Evolutionary conservation across 2,329 filamentous ascomycete genomes (phyloP), one percentile per base, ranked within the genome.

Genomic region (Fusarium liriodendri): DNA sequence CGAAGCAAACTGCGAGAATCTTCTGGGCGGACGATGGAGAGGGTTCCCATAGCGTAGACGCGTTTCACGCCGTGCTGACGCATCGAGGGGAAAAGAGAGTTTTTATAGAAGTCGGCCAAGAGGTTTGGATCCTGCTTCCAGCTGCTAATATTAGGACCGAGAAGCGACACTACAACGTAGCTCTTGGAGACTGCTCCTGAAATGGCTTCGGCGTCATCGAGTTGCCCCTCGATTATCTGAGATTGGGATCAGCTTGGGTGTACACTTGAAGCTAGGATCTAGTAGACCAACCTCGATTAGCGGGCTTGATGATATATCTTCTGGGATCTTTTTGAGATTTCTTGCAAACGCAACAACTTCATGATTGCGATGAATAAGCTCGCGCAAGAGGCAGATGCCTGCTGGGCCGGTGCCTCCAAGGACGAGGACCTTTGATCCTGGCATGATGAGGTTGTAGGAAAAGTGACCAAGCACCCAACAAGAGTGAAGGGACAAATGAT

Each of bases 31-130:
- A 73, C 64, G 29, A 78, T 70, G 9, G 82, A 81, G 10, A 81
- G 47, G 5, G 82, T 83, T 10, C 78, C 71, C 79, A 82, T 82
- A 6, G 78, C 80, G 18, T 82, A 70, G 40, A 83, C 81, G 11
- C 82, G 78, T 5, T 71, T 59, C 4, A 76, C 63, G 1, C 67
- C 63, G 1, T 62, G 62, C 20, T 64, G 54, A 2, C 65, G 62
- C 73, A 76, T 76, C 0, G 38, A 10, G 0, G 71, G 66, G 8
- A 76, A 69, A 5, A 76, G 11, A 0, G 35, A 66, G 9, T 35
- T 2, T 1, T 37, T 62, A 3, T 73, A 76, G 4, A 66, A 62
- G n/a, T 64, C 50, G 1, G 69, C 50, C 7, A 69, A 60, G 1
- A 59, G 0, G 1, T 32, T 29, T 2, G 62, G 61, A 4, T 67